Conservation (phyloP, 73 alveolate genomes). For the Paramecium bursaria region DNA sequence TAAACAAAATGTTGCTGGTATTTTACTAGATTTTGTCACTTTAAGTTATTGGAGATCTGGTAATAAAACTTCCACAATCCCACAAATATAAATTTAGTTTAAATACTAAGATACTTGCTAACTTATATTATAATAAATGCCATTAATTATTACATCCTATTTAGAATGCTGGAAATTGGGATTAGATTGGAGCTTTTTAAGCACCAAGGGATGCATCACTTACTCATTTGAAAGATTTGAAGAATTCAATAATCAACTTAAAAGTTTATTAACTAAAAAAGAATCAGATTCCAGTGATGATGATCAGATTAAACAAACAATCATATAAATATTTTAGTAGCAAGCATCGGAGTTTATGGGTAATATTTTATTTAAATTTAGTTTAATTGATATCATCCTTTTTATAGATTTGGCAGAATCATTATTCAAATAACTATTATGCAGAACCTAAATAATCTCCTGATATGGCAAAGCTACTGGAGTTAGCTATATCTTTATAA, state of each 20-base stretch:
- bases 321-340: background rate
- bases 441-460: conserved; percentile 23
- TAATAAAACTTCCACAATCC: background rate
- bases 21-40: conserved; percentile 45
- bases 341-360: no score
- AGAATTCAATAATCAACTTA: conserved; percentile 6
- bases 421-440: conserved; percentile 27
- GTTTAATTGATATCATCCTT: conserved; percentile 1
- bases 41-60: background rate
- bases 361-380: background rate
- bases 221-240: conserved; percentile 48
- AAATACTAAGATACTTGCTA: conserved; percentile 15
- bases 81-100: background rate
- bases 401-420: conserved; percentile 18
- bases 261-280: conserved; percentile 4
- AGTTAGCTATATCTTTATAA: conserved; percentile 34
- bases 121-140: conserved; percentile 3
- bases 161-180: conserved; percentile 53
- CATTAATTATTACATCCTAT: conserved; percentile 11
- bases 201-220: conserved; percentile 9
- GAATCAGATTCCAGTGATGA: conserved; percentile 34
- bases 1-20: conserved; percentile 54
- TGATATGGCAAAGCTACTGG: conserved; percentile 35
- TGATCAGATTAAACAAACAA: conserved; percentile 42
- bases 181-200: conserved; percentile 25